These are phyloP conservation scores for Globisporangium spinosum DNA, from an alignment of 352 stramenopile species.

Conservation along the genomic window DNA sequence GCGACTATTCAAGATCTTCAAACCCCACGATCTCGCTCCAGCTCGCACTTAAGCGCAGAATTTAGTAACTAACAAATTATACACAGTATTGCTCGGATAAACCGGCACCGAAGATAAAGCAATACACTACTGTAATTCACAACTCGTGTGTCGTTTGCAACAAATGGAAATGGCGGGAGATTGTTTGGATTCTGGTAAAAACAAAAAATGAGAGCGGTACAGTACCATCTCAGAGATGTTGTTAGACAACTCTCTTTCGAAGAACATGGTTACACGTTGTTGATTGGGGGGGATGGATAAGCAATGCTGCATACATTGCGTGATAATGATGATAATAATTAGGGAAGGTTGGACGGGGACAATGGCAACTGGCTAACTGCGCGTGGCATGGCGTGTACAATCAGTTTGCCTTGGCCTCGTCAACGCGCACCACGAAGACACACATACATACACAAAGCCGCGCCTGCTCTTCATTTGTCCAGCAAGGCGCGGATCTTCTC, in stretches of 20 bases:
- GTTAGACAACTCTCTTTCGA: neutral
- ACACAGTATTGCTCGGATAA: too few relatives aligned
- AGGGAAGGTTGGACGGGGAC: neutral
- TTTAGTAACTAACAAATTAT: too few relatives aligned
- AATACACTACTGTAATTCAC: too few relatives aligned
- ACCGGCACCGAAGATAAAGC: too few relatives aligned
- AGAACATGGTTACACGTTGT: neutral
- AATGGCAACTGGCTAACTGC: neutral
- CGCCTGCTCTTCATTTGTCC: constrained; percentile 18
- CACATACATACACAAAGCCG: constrained; percentile 1
- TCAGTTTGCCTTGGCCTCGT: neutral
- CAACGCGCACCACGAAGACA: constrained; percentile 5
- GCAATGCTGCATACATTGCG: neutral
- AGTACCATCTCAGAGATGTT: neutral
- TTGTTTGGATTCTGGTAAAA: too few relatives aligned
- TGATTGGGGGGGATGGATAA: neutral
- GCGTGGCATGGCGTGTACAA: neutral
- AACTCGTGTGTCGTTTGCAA: neutral
- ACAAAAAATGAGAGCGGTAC: neutral
- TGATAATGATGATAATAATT: neutral
- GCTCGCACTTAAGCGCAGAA: too few relatives aligned
- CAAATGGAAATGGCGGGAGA: neutral
- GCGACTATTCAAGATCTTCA: too few relatives aligned
- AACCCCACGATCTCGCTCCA: too few relatives aligned
- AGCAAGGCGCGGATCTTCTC: constrained; percentile 44